A percentile compares a stretch with the other conserved stretches of the same genome.
phyloP scores from a whole-genome alignment of 768 basidiomycete genomes.

The Rhodotorula kratochvilovae region DNA sequence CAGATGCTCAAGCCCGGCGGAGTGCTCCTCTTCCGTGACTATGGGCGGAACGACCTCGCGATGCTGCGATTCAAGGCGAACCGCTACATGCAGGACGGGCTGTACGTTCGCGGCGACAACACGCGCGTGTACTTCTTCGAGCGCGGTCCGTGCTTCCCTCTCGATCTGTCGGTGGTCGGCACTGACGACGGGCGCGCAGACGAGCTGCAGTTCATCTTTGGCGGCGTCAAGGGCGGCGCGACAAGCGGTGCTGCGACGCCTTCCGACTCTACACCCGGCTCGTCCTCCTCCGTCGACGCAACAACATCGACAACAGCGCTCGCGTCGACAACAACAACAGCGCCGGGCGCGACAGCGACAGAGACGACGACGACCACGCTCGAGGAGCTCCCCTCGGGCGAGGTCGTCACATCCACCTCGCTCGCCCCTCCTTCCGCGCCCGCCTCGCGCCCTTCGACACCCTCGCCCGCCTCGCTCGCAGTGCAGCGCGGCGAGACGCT shows the following conservation, averaged over 20 bases:
- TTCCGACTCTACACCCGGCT: neutral
- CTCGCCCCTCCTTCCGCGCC: neutral
- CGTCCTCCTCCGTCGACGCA: neutral
- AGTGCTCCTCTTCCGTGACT: conserved; percentile 78
- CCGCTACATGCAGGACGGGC: conserved; percentile 73
- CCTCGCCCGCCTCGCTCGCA: neutral
- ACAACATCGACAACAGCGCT: neutral
- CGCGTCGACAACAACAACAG: neutral
- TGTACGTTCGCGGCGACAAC: conserved; percentile 94
- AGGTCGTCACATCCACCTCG: neutral
- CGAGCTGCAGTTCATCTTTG: conserved; percentile 65
- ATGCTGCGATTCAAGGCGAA: conserved; percentile 87
- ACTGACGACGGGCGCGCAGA: neutral
- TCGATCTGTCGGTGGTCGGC: neutral
- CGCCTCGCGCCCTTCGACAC: neutral
- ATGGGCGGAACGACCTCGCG: conserved; percentile 89
- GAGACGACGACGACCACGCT: neutral
- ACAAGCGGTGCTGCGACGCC: neutral
- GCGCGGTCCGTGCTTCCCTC: conserved; percentile 54
- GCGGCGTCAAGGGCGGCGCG: neutral
- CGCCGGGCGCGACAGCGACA: conserved; percentile 2
- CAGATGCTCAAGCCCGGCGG: conserved; percentile 90
- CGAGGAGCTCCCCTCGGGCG: neutral
- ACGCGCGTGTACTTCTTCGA: conserved; percentile 97
- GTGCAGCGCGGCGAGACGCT: neutral